Conservation (phyloP, 83 land plant genomes). For the Picea abies region DNA sequence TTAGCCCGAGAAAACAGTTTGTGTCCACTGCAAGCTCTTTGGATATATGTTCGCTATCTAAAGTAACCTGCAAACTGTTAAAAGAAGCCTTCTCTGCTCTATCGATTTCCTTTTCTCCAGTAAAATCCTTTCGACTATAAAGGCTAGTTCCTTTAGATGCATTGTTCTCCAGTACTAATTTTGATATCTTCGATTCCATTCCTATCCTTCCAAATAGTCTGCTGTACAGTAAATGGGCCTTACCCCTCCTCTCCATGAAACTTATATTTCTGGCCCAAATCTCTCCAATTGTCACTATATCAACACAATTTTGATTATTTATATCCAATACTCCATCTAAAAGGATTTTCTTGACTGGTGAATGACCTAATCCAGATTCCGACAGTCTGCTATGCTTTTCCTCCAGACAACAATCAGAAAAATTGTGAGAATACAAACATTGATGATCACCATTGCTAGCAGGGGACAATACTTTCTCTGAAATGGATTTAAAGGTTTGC, state of each 20-base stretch:
- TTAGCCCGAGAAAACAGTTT: neutral
- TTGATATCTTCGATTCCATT: slow-evolving; percentile 3
- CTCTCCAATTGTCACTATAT: neutral
- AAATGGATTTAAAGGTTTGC: neutral
- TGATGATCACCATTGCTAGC: neutral
- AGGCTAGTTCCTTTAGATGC: neutral
- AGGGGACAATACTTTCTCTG: neutral
- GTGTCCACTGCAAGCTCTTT: neutral
- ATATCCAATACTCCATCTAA: neutral
- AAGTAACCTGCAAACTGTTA: neutral
- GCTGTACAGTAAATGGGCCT: neutral
- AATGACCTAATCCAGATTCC: neutral
- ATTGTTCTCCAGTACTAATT: neutral
- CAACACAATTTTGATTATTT: neutral
- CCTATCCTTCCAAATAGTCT: neutral
- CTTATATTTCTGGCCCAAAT: slow-evolving; percentile 8
- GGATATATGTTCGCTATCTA: neutral
- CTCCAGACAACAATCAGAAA: neutral
- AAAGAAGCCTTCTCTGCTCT: neutral
- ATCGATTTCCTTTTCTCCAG: neutral
- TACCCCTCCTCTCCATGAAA: slow-evolving; percentile 3
- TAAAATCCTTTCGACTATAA: neutral
- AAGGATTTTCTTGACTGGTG: neutral
- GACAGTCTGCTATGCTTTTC: neutral
- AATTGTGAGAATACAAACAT: neutral